Percentiles rank a stretch among this genome's conserved stretches.
phyloP scores from a whole-genome alignment of 225 moss, liverwort and hornwort species.

The Marchantia paleacea region DNA sequence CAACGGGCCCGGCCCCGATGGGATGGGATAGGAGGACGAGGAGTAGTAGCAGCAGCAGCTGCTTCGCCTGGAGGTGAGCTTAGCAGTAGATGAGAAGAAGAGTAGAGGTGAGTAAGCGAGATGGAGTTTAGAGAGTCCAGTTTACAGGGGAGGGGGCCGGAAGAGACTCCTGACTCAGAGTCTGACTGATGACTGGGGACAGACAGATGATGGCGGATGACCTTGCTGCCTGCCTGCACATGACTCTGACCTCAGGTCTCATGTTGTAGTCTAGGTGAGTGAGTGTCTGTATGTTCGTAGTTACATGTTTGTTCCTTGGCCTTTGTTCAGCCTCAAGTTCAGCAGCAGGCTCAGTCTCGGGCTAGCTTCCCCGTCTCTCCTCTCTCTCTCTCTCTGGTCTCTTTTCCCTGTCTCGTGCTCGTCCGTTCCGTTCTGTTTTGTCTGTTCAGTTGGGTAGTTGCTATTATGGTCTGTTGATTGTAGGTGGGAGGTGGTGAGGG shows the following conservation, averaged over 20 bases:
- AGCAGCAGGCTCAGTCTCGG: no score
- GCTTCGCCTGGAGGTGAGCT: neutral
- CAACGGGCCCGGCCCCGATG: no score
- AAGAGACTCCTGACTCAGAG: neutral
- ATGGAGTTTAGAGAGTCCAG: neutral
- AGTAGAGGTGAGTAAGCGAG: no score
- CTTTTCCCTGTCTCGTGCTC: neutral
- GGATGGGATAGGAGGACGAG: neutral
- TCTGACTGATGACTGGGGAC: neutral
- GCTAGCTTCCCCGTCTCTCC: neutral
- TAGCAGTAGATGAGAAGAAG: neutral
- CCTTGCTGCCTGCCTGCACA: neutral
- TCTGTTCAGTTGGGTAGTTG: no score
- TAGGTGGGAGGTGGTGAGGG: neutral
- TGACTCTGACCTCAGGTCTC: neutral
- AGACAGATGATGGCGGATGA: neutral
- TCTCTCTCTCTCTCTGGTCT: neutral
- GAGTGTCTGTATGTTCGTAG: neutral
- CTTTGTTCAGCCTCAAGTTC: no score
- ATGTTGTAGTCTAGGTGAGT: conserved; percentile 4
- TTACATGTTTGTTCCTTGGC: neutral
- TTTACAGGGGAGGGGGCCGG: neutral
- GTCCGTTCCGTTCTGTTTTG: neutral
- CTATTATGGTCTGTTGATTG: no score
- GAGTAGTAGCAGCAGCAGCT: neutral